Evolutionary conservation across 495 filamentous ascomycete genomes (phyloP).

Genomic region (Daldinia bambusicola): DNA sequence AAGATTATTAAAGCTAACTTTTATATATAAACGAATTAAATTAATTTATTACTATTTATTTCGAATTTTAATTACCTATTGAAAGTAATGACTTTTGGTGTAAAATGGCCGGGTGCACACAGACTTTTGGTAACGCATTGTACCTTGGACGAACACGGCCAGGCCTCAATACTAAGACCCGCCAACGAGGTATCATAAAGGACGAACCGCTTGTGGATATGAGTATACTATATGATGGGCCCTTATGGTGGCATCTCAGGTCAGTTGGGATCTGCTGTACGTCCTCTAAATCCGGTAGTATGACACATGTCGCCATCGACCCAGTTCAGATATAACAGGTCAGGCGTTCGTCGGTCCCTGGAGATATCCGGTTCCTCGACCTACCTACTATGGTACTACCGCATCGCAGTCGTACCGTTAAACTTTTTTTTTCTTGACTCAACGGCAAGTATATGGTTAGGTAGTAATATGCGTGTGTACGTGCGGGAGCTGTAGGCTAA

Average conservation of each 20-base stretch:
- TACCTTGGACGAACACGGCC: neutral
- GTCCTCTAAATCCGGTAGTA: conserved; percentile 31
- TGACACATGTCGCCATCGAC: conserved; percentile 41
- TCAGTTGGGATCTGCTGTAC: conserved; percentile 34
- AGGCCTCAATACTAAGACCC: neutral
- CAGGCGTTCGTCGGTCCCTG: conserved; percentile 28
- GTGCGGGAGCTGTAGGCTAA: conserved; percentile 31
- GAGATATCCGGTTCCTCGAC: conserved; percentile 23
- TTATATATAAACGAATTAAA: too few species aligned
- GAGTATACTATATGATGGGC: neutral
- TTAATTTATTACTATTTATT: too few species aligned
- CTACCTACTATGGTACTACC: conserved; percentile 24
- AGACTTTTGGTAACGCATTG: too few species aligned
- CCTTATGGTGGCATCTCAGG: conserved; percentile 23
- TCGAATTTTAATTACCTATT: too few species aligned
- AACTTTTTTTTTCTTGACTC: conserved; percentile 31
- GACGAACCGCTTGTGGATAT: conserved; percentile 24
- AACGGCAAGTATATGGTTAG: conserved; percentile 8
- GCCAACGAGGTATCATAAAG: neutral
- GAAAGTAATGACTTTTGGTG: too few species aligned
- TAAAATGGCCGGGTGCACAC: too few species aligned
- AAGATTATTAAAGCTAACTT: too few species aligned
- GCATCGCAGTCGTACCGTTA: conserved; percentile 8
- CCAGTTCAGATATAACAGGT: conserved; percentile 17
- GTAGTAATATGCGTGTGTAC: conserved; percentile 18